Percentiles rank a stretch among this genome's conserved stretches.
Conservation (phyloP, 2,329 filamentous ascomycete species). For the Colletotrichum spaethianum region DNA sequence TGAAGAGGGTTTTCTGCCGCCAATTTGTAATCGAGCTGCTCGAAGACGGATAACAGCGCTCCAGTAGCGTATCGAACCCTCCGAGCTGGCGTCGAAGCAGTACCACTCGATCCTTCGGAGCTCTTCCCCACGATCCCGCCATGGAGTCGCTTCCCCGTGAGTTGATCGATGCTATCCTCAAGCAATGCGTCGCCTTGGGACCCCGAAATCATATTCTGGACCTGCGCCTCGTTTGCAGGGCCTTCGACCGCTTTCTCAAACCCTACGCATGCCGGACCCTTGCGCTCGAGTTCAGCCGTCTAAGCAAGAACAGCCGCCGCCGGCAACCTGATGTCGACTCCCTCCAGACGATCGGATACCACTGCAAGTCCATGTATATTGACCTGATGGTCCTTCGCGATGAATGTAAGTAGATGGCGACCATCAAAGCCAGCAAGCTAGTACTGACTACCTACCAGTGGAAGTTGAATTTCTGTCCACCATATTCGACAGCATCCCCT, state of each 20-base stretch:
- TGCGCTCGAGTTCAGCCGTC: slow-evolving; percentile 64
- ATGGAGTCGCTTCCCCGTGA: slow-evolving; percentile 65
- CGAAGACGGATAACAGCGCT: background rate
- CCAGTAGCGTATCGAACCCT: background rate
- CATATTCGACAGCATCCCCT: slow-evolving; percentile 61
- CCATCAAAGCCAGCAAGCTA: background rate
- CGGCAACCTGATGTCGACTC: slow-evolving; percentile 55
- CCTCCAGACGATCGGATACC: slow-evolving; percentile 60
- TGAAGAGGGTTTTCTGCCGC: too few relatives aligned
- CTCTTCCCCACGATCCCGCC: slow-evolving; percentile 30
- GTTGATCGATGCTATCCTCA: slow-evolving; percentile 62
- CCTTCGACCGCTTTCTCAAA: slow-evolving; percentile 63
- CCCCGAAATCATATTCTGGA: slow-evolving; percentile 61
- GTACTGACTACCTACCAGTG: slow-evolving; percentile 49
- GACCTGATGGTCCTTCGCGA: slow-evolving; percentile 69
- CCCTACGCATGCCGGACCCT: slow-evolving; percentile 62
- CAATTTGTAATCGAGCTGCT: background rate
- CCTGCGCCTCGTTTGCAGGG: slow-evolving; percentile 64
- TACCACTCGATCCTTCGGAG: slow-evolving; percentile 11
- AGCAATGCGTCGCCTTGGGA: slow-evolving; percentile 56
- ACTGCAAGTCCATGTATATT: slow-evolving; percentile 65
- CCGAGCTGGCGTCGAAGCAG: background rate
- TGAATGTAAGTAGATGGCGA: slow-evolving; percentile 54
- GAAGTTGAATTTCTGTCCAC: slow-evolving; percentile 64
- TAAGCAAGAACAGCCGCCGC: slow-evolving; percentile 54